Evolutionary conservation across 2,329 filamentous ascomycete species (phyloP), one percentile per base, ranked within the genome.

Genomic region (Xylariaceae sp.): DNA sequence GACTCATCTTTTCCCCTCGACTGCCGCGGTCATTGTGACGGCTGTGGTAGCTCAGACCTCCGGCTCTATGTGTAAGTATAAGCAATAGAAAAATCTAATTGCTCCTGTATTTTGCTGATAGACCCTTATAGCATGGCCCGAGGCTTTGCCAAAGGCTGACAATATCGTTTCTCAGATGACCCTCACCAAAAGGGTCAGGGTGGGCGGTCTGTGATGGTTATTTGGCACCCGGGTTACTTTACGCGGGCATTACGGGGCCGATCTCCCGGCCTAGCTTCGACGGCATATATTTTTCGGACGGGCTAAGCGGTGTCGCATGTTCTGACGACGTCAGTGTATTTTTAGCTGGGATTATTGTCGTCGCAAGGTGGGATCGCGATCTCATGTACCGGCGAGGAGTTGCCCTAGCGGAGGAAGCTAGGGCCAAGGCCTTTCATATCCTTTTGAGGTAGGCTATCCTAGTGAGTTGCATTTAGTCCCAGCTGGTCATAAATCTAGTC

Each of bases 321-420:
- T 82, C 87, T 4, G 89, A 96, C 61, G 89, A 92, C 68, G 84
- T 85, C 30, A 91, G 89, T 0, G 89, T 89, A 0, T 94, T 92
- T 64, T 91, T 92, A 0, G 90, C 91, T 3, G 92, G 91, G 4
- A 82, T 96, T 53, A 95, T 91, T 0, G 86, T 91, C 0, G 92
- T 89, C 1, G 89, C 92, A 0, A 96, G 91, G 0, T 96, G 89
- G 87, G 93, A 92, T 70, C 88, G 85, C 59, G 81, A 88, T 27
- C 75, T 96, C 39, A 94, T 96, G 85, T 90, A 88, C 64, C 75
- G 82, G 53, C 84, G 89, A 16, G 92, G 91, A 11, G 83, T 82
- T 60, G 89, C 87, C 0, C 84, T 93, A 63, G 92, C 83, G 0
- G 72, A 79, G 23, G 89, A 92, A 72, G 87, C 87, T 18, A 80